Base-by-base conservation (phyloP, 768 basidiomycete species). In the Trametes sanguinea region DNA sequence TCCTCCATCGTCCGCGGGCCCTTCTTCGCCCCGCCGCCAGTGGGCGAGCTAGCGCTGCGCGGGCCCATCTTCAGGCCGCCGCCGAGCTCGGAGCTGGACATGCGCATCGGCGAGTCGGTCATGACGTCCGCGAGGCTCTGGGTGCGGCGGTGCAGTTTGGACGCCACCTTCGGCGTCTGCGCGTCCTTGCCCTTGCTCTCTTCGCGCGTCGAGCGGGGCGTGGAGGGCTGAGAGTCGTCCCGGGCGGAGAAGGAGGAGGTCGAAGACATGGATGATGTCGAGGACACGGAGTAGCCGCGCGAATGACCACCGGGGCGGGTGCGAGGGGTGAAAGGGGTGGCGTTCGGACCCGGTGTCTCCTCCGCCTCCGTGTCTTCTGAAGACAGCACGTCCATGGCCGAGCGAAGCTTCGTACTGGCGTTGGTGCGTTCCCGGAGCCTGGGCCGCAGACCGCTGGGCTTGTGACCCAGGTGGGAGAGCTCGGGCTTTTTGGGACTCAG, bases 401-500 rank as follows among this genome's bases (percentile, higher is more conserved):
- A 42, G 43, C 44, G 52, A 2, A 51, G 51, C 42, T 56, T 61
- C 30, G 66, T 45, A 52, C 57, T 37, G 6, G 65, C 51, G 17
- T 61, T 53, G 51, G 65, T 43, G 37, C 53, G 53, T 37, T 54
- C 51, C 29, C 66, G 37, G 2, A 61, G 58, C 32, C 60, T 55
- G 42, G 60, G 44, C n/a, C 65, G 60, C 14, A 67, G 32, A 46
- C 67, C 59, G 44, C 66, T 61, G 6, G 73, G 73, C 2, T 71
- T 71, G 30, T 74, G 65, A 1, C 73, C 76, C 13, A 78, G 65
- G 10, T 71, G 67, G 13, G 72, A 63, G 4, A 75, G 66, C 51
- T 73, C 74, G 50, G 66, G 72, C 78, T 84, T 91, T 74, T 85
- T 80, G 0, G 91, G 92, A 61, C 89, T 93, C 54, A 80, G 75